Evolutionary conservation across 1,284 basidiomycete genomes (phyloP), one percentile per base, ranked within the genome.

Genomic region (Cutaneotrichosporon dermatis): DNA sequence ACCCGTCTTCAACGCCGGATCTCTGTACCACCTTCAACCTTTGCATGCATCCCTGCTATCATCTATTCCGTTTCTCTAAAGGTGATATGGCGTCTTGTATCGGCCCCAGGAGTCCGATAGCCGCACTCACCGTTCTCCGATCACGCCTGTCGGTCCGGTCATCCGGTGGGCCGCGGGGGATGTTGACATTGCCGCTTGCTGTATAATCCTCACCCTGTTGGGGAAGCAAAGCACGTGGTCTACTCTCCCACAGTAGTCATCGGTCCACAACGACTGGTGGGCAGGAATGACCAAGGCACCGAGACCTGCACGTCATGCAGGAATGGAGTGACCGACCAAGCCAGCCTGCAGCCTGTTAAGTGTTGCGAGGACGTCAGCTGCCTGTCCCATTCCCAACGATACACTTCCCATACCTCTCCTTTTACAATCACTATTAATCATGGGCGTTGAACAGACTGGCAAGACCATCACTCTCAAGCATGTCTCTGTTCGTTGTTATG

Each of bases 391-490:
- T 33, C 44, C 43, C 44, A 45, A 25, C 44, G 33, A 16, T 33
- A 55, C 51, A 44, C 8, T 52, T 33, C 25, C 50, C 51, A 16
- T 33, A 1, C 11, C 43, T 16, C 46, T 40, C 8, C 39, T 40
- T 12, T 40, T 40, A 12, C 39, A 40, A 40, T 40, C 39, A 40
- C 39, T 40, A 40, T 12, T 40, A 55, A 70, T 36, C 45, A 79
- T 79, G 77, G 71, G 71, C 51, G 74, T 79, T 45, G 67, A 72
- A 51, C 66, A 76, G 62, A 75, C 64, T 51, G 71, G 62, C 42
- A 74, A 72, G 57, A 69, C 62, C 33, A 65, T 79, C 55, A 65
- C 66, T 25, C 67, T 79, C 59, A 74, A 66, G 37, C 66, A 66
- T 55, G 67, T 60, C 36, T 72, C 71, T 33, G 76, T 77, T 45